Base-by-base conservation (phyloP, 495 filamentous ascomycete species). In the Aspergillus nidulans region DNA sequence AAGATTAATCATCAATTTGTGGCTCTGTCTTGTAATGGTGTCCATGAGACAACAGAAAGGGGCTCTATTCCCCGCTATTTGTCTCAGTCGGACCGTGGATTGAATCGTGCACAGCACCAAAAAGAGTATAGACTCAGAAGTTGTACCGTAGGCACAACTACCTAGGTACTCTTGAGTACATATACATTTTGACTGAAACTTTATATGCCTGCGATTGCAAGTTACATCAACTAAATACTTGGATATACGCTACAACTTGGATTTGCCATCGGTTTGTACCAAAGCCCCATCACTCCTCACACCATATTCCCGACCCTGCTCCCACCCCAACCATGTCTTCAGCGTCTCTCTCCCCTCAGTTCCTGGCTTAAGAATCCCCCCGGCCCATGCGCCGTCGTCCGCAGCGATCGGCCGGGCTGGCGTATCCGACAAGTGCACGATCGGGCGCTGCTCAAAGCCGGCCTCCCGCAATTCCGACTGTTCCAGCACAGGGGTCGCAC, bases 401-500 rank as follows among this genome's bases (percentile, higher is more conserved):
- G 76, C 65, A 3, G 72, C 57, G 23, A 89, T 78, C 7, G 80
- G 77, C 7, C 79, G 63, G 20, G 76, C 81, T 4, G 90, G 90
- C 12, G 88, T 86, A 34, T 72, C 75, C 23, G 73, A 72, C 58
- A 96, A 68, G 28, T 84, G 82, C 8, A 96, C 89, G 10, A 82
- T 70, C 20, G 90, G 86, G 57, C 90, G 73, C 65, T 92, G 90
- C 54, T 95, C 87, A 56, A 84, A 90, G 5, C 77, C 74, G 25
- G 75, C 66, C n/a, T 70, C 66, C 64, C 89, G 81, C 52, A 96
- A 72, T 70, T 96, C 92, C 0, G 38, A 58, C 61, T 88, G 86
- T 40, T 82, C 84, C 47, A 95, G 69, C 2, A 97, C 88, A 2
- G 92, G 91, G 19, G 91, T 92, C 52, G 88, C 90, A 68, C 92